These are phyloP conservation scores for Penicillium sp. DNA, from an alignment of 2,329 filamentous ascomycete genomes.

Conservation along the genomic window DNA sequence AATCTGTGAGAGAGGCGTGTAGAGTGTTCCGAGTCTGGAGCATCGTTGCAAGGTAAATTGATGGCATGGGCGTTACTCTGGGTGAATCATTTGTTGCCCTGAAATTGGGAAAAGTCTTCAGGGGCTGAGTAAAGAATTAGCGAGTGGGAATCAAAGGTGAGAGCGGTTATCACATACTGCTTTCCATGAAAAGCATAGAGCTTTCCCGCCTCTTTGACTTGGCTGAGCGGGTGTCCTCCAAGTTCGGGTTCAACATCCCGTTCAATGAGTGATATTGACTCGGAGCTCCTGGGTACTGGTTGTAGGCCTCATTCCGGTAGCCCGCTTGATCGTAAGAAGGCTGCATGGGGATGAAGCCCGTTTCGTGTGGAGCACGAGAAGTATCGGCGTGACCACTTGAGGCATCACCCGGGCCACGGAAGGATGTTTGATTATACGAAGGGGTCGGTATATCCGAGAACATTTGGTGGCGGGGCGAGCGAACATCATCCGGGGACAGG, in stretches of 20 bases:
- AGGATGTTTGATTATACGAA: constrained; percentile 60
- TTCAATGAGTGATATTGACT: constrained; percentile 35
- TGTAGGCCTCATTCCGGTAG: constrained; percentile 33
- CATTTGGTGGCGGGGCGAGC: constrained; percentile 66
- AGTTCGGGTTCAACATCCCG: constrained; percentile 44
- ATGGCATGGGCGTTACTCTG: neutral
- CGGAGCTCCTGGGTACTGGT: constrained; percentile 23
- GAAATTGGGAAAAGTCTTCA: neutral
- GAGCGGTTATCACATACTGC: constrained; percentile 6
- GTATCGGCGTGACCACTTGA: constrained; percentile 27
- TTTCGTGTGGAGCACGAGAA: constrained; percentile 45
- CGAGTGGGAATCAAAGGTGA: neutral
- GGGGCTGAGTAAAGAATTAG: constrained; percentile 4
- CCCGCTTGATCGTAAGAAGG: constrained; percentile 49
- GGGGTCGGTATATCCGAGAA: constrained; percentile 68
- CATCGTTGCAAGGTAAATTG: neutral
- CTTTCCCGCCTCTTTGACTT: constrained; percentile 53
- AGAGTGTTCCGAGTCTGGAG: constrained; percentile 7
- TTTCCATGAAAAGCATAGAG: constrained; percentile 50
- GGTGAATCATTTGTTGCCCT: constrained; percentile 15
- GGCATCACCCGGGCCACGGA: constrained; percentile 39
- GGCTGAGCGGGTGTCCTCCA: constrained; percentile 37
- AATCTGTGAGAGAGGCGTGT: constrained; percentile 23
- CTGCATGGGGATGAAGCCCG: constrained; percentile 55
- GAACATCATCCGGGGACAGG: constrained; percentile 59